Evolutionary conservation across 129 eudicot genomes (phyloP), one percentile per base, ranked within the genome.

Genomic region (Calendula officinalis): DNA sequence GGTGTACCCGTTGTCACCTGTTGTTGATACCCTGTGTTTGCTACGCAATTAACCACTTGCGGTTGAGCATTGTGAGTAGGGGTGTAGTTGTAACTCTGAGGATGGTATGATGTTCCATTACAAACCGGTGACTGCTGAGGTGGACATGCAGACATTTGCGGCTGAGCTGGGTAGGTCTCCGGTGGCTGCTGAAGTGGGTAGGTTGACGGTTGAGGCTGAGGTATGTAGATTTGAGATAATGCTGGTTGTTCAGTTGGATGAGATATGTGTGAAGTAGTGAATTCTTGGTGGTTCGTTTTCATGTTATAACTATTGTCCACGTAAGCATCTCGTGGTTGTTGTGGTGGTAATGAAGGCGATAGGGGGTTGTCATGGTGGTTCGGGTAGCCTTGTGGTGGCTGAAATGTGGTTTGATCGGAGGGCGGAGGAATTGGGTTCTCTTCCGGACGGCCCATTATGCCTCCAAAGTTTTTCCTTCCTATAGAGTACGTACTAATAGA

Each of bases 141-240:
- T 33, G 16, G 42, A 35, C 5, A 35, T 4, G 22, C 22, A 22
- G 30, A 1, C 30, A 22, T 22, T 22, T 22, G 30, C 8, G 27
- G 22, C 12, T 54, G 39, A 5, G 67, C 59, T 64, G 78, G 51
- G 7, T 32, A 56, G 47, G 73, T 47, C 46, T 33, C 61, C 3
- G 62, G 72, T 45, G 42, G 66, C 10, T 49, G 70, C 46, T 66
- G 70, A 50, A 46, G 59, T 5, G 70, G 62, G 52, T 67, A 53
- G 53, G 71, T 48, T 22, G 30, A 22, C 30, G 30, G 30, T 22
- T 22, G 30, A 22, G 30, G 30, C 35, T 47, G 62, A 3, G 75
- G 49, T 33, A 13, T 33, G 14, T 44, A 22, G 12, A 4, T 16
- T 30, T 46, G 49, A 50, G 63, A 51, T 13, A 27, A 16, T 33